A percentile compares a stretch with the other conserved stretches of the same genome.
Conservation (phyloP, 352 stramenopile species). For the Peronospora destructor region DNA sequence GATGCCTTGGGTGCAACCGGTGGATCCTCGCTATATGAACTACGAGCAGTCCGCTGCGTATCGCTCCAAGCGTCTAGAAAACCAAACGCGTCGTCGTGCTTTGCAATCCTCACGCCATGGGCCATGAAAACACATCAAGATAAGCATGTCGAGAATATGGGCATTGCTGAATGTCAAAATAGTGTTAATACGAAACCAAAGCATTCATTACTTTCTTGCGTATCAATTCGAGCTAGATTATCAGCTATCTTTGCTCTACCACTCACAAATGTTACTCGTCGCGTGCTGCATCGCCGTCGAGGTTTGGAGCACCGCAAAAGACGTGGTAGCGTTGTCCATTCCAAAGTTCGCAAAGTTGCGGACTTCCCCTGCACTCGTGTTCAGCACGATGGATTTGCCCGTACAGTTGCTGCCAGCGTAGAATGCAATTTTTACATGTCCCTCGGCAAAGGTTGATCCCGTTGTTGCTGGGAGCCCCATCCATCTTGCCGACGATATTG, state of each 20-base stretch:
- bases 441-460: conserved; percentile 5
- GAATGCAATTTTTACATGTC: conserved; percentile 18
- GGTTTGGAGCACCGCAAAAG: conserved; percentile 19
- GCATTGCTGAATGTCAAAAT: neutral
- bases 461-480: conserved; percentile 8
- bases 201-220: neutral
- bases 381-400: conserved; percentile 8
- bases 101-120: neutral
- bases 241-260: conserved; percentile 3
- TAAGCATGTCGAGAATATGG: neutral
- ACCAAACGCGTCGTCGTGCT: conserved; percentile 5
- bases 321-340: conserved; percentile 14
- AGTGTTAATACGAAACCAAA: neutral
- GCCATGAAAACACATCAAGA: neutral
- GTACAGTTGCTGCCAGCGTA: conserved; percentile 21
- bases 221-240: neutral
- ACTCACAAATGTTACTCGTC: conserved; percentile 16
- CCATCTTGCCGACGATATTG: conserved; percentile 19
- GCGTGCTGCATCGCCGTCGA: conserved; percentile 11
- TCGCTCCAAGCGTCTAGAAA: conserved; percentile 7
- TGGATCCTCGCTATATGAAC: conserved; percentile 12
- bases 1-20: neutral
- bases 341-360: conserved; percentile 10
- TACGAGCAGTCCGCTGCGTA: conserved; percentile 12
- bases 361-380: conserved; percentile 8